phyloP scores from a whole-genome alignment of 139 green algal species.

The Tetradesmus obliquus region DNA sequence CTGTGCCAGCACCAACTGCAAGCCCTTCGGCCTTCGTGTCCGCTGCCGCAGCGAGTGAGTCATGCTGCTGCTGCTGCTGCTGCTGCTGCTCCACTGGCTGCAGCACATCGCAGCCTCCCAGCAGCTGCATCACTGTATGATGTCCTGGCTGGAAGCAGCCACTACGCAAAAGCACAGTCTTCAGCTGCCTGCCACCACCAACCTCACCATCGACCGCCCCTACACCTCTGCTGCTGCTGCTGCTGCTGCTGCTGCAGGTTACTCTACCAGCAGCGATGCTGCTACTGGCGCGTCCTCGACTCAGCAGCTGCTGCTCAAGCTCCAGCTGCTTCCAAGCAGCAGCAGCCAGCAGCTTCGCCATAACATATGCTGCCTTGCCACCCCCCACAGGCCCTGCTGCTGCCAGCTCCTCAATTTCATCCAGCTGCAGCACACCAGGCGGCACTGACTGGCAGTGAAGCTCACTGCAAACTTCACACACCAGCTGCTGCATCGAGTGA shows the following conservation, averaged over 20 bases:
- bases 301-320: not conserved
- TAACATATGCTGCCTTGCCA: slow-evolving; percentile 26
- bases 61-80: not conserved
- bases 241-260: not conserved
- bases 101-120: slow-evolving; percentile 19
- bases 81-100: not conserved
- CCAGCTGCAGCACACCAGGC: not conserved
- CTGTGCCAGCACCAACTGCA: not conserved
- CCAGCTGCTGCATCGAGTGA: not conserved
- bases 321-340: slow-evolving; percentile 6
- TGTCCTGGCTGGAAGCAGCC: slow-evolving; percentile 19
- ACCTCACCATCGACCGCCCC: not conserved
- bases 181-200: not conserved
- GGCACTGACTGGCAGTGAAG: not conserved
- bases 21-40: too few relatives aligned
- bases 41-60: too few relatives aligned
- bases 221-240: not conserved
- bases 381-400: slow-evolving; percentile 26
- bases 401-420: slow-evolving; percentile 2
- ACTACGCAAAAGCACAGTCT: not conserved
- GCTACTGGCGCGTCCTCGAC: not conserved
- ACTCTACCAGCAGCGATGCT: not conserved
- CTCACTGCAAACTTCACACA: not conserved
- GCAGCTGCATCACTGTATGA: slow-evolving; percentile 28
- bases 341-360: slow-evolving; percentile 27